A percentile compares a stretch with the other conserved stretches of the same genome.
These are phyloP conservation scores for Sphaerosporella brunnea DNA, from an alignment of 495 filamentous ascomycete species.

Conservation along the genomic window DNA sequence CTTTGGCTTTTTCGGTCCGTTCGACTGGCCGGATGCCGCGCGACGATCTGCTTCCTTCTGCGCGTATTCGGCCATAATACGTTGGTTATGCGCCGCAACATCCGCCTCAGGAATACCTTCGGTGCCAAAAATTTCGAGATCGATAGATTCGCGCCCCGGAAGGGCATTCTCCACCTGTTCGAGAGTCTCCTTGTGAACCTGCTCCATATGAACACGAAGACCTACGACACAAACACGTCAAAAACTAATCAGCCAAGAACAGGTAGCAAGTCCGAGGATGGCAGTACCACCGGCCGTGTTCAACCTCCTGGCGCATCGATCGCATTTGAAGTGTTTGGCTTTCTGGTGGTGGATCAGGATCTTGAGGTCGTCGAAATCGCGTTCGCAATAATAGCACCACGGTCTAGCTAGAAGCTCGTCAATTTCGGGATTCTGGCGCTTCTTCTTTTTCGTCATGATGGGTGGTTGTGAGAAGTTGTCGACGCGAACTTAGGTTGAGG, in stretches of 20 bases:
- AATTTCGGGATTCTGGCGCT: slow-evolving; percentile 62
- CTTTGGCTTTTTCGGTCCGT: slow-evolving; percentile 67
- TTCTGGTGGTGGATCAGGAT: slow-evolving; percentile 94
- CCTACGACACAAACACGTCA: slow-evolving; percentile 33
- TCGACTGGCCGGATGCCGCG: slow-evolving; percentile 65
- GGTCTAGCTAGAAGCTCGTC: slow-evolving; percentile 74
- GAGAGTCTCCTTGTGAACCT: slow-evolving; percentile 89
- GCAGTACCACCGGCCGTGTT: slow-evolving; percentile 84
- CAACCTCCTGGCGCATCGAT: slow-evolving; percentile 64
- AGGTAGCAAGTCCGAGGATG: too few species aligned
- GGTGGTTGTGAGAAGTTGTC: not conserved
- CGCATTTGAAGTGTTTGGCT: slow-evolving; percentile 96
- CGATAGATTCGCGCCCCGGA: slow-evolving; percentile 59
- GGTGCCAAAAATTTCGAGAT: slow-evolving; percentile 96
- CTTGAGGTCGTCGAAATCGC: slow-evolving; percentile 93
- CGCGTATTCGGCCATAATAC: slow-evolving; percentile 65
- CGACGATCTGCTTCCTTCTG: slow-evolving; percentile 68
- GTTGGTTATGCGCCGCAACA: slow-evolving; percentile 61
- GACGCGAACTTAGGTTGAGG: not conserved
- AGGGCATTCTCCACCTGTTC: slow-evolving; percentile 79
- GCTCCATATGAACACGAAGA: slow-evolving; percentile 88
- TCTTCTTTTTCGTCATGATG: slow-evolving; percentile 62
- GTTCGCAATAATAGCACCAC: slow-evolving; percentile 98
- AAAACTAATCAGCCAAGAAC: too few species aligned
- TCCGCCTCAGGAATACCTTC: slow-evolving; percentile 87